phyloP scores from a whole-genome alignment of 495 filamentous ascomycete species.

The Aspergillus saccharolyticus region DNA sequence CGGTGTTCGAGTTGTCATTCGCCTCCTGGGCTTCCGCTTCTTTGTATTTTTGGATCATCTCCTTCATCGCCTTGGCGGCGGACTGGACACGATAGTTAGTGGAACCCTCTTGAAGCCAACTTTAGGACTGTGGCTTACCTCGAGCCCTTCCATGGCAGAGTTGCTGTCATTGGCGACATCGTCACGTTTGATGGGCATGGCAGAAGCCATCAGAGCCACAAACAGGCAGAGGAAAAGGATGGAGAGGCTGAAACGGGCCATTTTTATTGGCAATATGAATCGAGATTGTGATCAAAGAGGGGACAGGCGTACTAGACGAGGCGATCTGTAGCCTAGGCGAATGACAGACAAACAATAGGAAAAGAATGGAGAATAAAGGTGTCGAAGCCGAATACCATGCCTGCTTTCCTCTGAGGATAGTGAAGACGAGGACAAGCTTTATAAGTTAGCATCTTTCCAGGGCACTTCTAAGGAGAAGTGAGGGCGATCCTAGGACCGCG shows the following conservation, averaged over 20 bases:
- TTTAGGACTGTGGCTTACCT: neutral
- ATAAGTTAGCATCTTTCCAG: neutral
- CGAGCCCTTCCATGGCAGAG: neutral
- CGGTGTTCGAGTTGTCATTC: constrained; percentile 4
- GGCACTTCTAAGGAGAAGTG: neutral
- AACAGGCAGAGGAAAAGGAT: constrained; percentile 29
- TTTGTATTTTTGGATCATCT: constrained; percentile 17
- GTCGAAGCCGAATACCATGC: constrained; percentile 1
- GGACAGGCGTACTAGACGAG: constrained; percentile 9
- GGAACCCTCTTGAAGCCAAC: neutral
- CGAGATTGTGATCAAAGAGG: constrained; percentile 1
- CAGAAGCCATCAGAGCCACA: constrained; percentile 29
- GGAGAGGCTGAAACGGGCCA: constrained; percentile 35
- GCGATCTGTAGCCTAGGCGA: constrained; percentile 5
- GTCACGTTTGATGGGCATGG: constrained; percentile 28
- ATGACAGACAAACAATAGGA: neutral
- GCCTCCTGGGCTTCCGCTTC: constrained; percentile 10
- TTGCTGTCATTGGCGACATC: constrained; percentile 3
- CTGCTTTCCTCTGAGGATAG: neutral
- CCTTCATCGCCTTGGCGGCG: constrained; percentile 19
- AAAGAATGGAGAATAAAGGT: neutral
- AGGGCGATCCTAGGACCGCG: neutral
- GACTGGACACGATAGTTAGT: constrained; percentile 11
- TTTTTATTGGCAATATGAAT: constrained; percentile 15
- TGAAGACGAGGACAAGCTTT: neutral